Conservation (phyloP, 371 early-diverging fungal genomes). For the Mortierella sp. region DNA sequence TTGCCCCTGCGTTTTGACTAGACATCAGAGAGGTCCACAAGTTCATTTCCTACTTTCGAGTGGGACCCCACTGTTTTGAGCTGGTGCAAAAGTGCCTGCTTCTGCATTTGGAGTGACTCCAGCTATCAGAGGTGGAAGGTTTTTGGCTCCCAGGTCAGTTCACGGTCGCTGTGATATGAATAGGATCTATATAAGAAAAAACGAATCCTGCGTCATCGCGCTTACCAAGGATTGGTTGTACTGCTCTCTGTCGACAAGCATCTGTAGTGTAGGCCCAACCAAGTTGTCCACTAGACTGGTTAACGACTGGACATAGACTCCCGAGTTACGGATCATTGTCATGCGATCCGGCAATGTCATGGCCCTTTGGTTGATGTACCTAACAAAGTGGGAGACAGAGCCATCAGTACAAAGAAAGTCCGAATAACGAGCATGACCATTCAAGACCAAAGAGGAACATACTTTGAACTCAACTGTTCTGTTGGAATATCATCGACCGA, state of each 20-base stretch:
- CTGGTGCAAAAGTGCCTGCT: constrained; percentile 30
- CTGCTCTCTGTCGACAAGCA: constrained; percentile 53
- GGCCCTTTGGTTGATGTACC: constrained; percentile 22
- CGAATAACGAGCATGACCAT: not conserved
- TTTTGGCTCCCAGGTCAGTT: no score
- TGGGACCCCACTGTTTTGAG: constrained; percentile 11
- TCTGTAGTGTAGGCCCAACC: constrained; percentile 63
- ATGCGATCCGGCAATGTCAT: constrained; percentile 53
- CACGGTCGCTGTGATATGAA: no score
- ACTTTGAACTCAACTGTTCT: constrained; percentile 38
- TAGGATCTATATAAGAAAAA: not conserved
- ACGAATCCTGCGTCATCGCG: no score
- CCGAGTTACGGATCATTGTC: constrained; percentile 64
- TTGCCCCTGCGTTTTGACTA: constrained; percentile 1
- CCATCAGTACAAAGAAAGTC: no score
- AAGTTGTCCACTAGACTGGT: constrained; percentile 65
- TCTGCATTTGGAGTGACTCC: constrained; percentile 33
- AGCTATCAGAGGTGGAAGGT: no score
- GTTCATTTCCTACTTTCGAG: constrained; percentile 1
- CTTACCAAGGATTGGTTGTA: constrained; percentile 46
- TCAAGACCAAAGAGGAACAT: not conserved
- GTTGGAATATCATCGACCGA: constrained; percentile 40
- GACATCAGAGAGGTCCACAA: constrained; percentile 32
- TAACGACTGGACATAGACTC: constrained; percentile 66
- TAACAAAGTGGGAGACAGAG: no score